These are phyloP conservation scores for Fusarium multiceps DNA, from an alignment of 2,329 filamentous ascomycete species.

Conservation along the genomic window DNA sequence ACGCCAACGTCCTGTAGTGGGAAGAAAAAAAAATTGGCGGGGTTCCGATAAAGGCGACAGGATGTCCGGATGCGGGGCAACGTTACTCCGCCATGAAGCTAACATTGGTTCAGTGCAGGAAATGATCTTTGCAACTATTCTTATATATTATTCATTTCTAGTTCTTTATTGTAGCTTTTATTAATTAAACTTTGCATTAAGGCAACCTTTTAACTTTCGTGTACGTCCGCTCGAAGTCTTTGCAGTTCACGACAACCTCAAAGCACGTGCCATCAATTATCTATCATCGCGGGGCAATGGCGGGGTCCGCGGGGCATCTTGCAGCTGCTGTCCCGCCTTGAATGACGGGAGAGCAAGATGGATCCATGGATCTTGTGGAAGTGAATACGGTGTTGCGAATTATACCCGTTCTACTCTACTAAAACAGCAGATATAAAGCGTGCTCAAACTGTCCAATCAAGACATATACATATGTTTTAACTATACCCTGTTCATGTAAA, in stretches of 20 bases:
- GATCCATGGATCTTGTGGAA: not conserved
- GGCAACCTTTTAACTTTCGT: not conserved
- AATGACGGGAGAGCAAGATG: not conserved
- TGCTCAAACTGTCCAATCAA: not conserved
- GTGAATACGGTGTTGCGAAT: not conserved
- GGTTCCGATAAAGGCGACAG: conserved; percentile 35
- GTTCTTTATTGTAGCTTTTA: not conserved
- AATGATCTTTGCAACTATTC: not conserved
- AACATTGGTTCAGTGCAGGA: not conserved
- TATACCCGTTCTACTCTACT: not conserved
- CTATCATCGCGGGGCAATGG: conserved; percentile 1
- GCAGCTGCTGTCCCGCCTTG: not conserved
- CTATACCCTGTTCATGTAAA: not conserved
- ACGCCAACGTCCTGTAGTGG: conserved; percentile 31
- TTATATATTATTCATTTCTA: not conserved
- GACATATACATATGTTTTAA: not conserved
- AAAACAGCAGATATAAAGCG: not conserved
- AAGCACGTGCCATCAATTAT: conserved; percentile 2
- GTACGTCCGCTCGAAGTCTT: not conserved
- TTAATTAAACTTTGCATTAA: not conserved
- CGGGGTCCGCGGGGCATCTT: conserved; percentile 3
- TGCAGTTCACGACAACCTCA: not conserved
- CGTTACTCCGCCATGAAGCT: conserved; percentile 28
- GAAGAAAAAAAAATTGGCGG: conserved; percentile 42
- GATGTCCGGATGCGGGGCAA: conserved; percentile 34